Evolutionary conservation across 176 grass and related monocot species (phyloP).

Genomic region (Aegilops longissima): DNA sequence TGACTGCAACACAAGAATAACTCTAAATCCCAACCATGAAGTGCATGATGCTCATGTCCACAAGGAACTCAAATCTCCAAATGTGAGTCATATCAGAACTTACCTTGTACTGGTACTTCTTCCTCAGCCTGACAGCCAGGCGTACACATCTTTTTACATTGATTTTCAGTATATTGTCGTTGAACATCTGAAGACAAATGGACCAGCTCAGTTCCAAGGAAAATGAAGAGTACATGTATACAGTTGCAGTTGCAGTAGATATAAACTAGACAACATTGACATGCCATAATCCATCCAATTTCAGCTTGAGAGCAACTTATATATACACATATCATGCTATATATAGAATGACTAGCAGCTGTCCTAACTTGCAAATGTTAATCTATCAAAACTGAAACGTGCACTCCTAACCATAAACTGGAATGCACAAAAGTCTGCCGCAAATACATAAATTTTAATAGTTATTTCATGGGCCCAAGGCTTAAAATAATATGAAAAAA

Average conservation of each 20-base stretch:
- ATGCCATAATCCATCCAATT: not conserved
- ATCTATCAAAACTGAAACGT: not conserved
- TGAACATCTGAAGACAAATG: slow-evolving; percentile 75
- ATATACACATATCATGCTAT: not conserved
- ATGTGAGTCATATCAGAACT: not conserved
- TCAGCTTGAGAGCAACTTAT: not conserved
- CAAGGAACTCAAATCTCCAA: not conserved
- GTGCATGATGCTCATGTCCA: not conserved
- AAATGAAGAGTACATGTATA: not conserved
- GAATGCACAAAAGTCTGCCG: not conserved
- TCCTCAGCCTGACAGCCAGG: slow-evolving; percentile 86
- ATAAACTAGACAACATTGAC: not conserved
- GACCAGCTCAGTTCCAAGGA: not conserved
- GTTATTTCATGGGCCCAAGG: not conserved
- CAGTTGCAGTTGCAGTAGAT: not conserved
- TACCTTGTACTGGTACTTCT: slow-evolving; percentile 80
- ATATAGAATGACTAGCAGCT: not conserved
- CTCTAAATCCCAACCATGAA: not conserved
- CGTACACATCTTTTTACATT: slow-evolving; percentile 89
- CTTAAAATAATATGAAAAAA: slow-evolving; percentile 28
- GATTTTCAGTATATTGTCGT: slow-evolving; percentile 92
- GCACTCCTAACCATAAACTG: not conserved
- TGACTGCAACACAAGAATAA: slow-evolving; percentile 19
- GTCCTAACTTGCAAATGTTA: not conserved
- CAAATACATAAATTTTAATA: not conserved